A percentile compares a stretch with the other conserved stretches of the same genome.
These are phyloP conservation scores for Ganoderma multipileum DNA, from an alignment of 1,284 basidiomycete species.

Conservation along the genomic window DNA sequence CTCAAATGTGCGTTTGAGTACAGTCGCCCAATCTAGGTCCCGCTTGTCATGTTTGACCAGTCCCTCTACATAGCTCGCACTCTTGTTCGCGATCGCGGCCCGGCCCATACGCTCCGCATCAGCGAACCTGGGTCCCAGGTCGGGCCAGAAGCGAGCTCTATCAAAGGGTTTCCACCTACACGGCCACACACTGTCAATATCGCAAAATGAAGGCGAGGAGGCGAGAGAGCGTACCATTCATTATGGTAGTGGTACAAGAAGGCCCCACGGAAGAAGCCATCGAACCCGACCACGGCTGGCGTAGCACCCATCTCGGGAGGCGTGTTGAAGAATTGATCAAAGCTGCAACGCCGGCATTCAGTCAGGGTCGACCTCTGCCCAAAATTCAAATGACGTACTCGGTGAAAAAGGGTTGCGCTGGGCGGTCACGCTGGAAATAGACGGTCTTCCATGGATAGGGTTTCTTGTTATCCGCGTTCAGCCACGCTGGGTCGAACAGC, in stretches of 20 bases:
- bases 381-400: conserved; percentile 50
- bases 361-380: too few relatives aligned
- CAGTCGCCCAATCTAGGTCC: conserved; percentile 90
- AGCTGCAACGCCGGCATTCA: conserved; percentile 44
- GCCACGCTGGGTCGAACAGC: conserved; percentile 73
- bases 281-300: conserved; percentile 65
- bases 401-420: conserved; percentile 70
- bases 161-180: conserved; percentile 94
- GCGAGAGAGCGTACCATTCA: conserved; percentile 42
- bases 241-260: conserved; percentile 77
- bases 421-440: conserved; percentile 68
- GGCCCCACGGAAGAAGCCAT: conserved; percentile 74
- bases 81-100: conserved; percentile 37
- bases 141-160: conserved; percentile 87
- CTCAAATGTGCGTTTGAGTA: conserved; percentile 92
- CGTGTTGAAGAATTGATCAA: conserved; percentile 68
- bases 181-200: background rate
- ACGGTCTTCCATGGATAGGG: conserved; percentile 41
- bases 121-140: conserved; percentile 82
- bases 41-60: conserved; percentile 59
- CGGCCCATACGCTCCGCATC: conserved; percentile 73
- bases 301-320: conserved; percentile 57
- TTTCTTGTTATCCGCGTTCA: conserved; percentile 50
- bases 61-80: conserved; percentile 42
- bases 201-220: conserved; percentile 16